These are phyloP conservation scores for Pseudogymnoascus sp. DNA, from an alignment of 2,329 filamentous ascomycete species.

Conservation along the genomic window DNA sequence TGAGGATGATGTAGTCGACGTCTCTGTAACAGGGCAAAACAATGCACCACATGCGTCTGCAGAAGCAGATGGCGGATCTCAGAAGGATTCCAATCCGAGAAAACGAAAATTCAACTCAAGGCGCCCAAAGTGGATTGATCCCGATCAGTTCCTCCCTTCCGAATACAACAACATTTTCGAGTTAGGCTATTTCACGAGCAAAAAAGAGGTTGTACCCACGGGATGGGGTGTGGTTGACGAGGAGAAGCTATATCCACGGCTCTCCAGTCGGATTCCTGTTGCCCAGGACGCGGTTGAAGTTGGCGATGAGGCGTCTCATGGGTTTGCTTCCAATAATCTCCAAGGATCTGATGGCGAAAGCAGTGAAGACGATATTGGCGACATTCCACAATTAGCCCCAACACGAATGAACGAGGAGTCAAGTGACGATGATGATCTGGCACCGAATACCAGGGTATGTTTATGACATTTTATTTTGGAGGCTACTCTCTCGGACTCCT, in stretches of 20 bases:
- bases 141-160: constrained; percentile 51
- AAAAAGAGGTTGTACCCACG: constrained; percentile 52
- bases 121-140: constrained; percentile 47
- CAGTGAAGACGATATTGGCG: constrained; percentile 32
- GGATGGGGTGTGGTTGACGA: constrained; percentile 61
- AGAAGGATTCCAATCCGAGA: constrained; percentile 2
- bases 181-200: constrained; percentile 57
- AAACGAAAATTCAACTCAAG: constrained; percentile 11
- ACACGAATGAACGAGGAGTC: constrained; percentile 55
- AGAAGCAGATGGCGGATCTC: constrained; percentile 1
- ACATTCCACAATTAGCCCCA: constrained; percentile 13
- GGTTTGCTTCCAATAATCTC: constrained; percentile 38
- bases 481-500: neutral
- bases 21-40: constrained; percentile 67
- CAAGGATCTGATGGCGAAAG: constrained; percentile 46
- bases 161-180: constrained; percentile 68
- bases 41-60: constrained; percentile 16
- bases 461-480: neutral
- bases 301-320: constrained; percentile 21
- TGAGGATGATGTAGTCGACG: constrained; percentile 84
- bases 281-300: constrained; percentile 15
- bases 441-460: constrained; percentile 20
- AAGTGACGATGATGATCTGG: constrained; percentile 40
- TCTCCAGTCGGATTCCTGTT: constrained; percentile 38
- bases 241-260: constrained; percentile 44